Conservation (phyloP, 2,329 filamentous ascomycete species). For the Trichoderma cornu-damae region DNA sequence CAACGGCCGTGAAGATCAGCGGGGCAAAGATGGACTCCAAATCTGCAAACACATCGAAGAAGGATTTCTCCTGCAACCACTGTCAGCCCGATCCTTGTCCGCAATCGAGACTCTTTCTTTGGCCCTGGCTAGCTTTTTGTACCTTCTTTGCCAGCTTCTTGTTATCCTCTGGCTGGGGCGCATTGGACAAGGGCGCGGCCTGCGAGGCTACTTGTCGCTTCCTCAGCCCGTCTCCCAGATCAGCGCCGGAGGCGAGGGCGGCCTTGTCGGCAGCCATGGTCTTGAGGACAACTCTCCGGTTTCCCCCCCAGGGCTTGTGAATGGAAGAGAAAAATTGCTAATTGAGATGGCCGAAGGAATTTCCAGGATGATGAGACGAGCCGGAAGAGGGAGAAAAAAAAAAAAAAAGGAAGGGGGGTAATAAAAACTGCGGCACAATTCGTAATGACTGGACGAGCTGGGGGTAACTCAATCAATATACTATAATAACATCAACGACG, state of each 20-base stretch:
- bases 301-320: not conserved
- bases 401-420: conserved; percentile 22
- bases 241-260: conserved; percentile 55
- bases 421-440: conserved; percentile 17
- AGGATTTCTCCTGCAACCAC: conserved; percentile 45
- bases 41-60: conserved; percentile 58
- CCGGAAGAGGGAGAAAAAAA: conserved; percentile 19
- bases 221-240: conserved; percentile 52
- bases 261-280: conserved; percentile 52
- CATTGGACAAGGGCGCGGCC: conserved; percentile 32
- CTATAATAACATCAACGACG: conserved; percentile 24
- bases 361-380: not conserved
- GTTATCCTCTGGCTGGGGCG: conserved; percentile 51
- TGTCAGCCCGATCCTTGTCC: conserved; percentile 22
- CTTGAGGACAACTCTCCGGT: conserved; percentile 17
- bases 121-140: not conserved
- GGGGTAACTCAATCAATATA: conserved; percentile 30
- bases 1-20: conserved; percentile 55
- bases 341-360: not conserved
- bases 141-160: conserved; percentile 58
- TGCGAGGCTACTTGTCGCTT: conserved; percentile 46
- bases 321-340: conserved; percentile 8
- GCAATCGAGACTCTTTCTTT: not conserved
- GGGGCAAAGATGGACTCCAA: conserved; percentile 60
- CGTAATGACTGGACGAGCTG: conserved; percentile 36